phyloP scores from a whole-genome alignment of 306 rosid genomes.

The Leucaena leucocephala region DNA sequence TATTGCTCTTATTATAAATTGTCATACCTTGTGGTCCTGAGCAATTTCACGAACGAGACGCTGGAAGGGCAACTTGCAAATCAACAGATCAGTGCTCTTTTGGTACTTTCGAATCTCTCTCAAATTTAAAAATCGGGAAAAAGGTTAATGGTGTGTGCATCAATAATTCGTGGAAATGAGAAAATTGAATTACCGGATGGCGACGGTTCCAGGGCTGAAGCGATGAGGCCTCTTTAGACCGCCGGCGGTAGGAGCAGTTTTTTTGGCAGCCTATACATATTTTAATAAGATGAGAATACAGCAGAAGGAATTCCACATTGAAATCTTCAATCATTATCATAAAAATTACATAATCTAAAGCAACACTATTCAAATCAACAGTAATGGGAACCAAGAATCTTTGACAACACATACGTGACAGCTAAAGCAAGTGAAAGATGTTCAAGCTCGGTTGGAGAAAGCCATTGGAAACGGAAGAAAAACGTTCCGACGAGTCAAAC shows the following conservation, averaged over 20 bases:
- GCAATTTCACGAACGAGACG: neutral
- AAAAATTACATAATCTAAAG: too few relatives aligned
- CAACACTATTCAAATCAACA: neutral
- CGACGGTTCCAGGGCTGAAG: neutral
- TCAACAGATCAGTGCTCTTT: constrained; percentile 2
- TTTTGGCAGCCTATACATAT: neutral
- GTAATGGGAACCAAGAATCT: neutral
- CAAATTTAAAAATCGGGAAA: neutral
- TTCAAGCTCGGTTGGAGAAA: neutral
- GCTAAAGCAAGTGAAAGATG: neutral
- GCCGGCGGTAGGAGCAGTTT: neutral
- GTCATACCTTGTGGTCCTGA: neutral
- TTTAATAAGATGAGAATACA: neutral
- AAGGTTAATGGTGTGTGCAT: too few relatives aligned
- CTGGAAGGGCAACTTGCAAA: neutral
- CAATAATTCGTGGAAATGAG: neutral
- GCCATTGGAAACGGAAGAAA: neutral
- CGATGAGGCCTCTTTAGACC: neutral
- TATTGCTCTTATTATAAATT: neutral
- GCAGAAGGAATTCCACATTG: neutral
- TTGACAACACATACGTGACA: neutral
- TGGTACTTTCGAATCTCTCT: neutral
- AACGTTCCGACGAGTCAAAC: neutral
- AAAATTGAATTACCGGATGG: neutral
- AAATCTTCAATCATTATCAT: neutral